These are phyloP conservation scores for Arachis hypogaea DNA, from an alignment of 306 rosid species.

Conservation along the genomic window DNA sequence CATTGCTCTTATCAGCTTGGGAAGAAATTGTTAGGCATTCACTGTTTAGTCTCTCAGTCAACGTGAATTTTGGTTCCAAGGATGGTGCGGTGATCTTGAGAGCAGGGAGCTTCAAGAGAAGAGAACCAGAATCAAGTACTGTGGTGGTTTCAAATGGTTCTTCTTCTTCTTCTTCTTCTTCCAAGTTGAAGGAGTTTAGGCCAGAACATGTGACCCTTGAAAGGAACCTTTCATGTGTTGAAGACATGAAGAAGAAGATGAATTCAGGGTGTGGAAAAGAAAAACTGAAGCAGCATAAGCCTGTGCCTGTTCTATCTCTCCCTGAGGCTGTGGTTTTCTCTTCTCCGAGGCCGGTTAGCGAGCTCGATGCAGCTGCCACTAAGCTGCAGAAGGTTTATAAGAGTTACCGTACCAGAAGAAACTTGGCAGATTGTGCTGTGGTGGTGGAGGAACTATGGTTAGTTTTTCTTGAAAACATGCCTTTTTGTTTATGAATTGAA, in stretches of 20 bases:
- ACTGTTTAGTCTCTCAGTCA: conserved; percentile 40
- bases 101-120: conserved; percentile 63
- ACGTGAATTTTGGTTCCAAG: conserved; percentile 46
- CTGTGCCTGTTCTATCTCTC: conserved; percentile 65
- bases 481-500: too few relatives aligned
- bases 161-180: conserved; percentile 41
- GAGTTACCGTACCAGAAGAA: conserved; percentile 87
- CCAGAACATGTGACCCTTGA: conserved; percentile 68
- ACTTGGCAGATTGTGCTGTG: conserved; percentile 97
- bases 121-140: conserved; percentile 44
- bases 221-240: conserved; percentile 45
- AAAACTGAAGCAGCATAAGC: conserved; percentile 47
- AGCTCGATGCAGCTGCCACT: conserved; percentile 90
- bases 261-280: conserved; percentile 20
- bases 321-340: conserved; percentile 58
- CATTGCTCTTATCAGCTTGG: conserved; percentile 60
- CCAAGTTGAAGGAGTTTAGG: conserved; percentile 52
- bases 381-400: conserved; percentile 88
- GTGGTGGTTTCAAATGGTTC: conserved; percentile 33
- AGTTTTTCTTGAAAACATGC: conserved; percentile 34
- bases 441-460: conserved; percentile 93
- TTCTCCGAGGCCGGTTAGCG: conserved; percentile 74
- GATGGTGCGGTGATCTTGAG: conserved; percentile 50
- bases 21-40: conserved; percentile 52
- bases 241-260: conserved; percentile 33